These are phyloP conservation scores for Russula dissimulans DNA, from an alignment of 768 basidiomycete genomes.

Conservation along the genomic window DNA sequence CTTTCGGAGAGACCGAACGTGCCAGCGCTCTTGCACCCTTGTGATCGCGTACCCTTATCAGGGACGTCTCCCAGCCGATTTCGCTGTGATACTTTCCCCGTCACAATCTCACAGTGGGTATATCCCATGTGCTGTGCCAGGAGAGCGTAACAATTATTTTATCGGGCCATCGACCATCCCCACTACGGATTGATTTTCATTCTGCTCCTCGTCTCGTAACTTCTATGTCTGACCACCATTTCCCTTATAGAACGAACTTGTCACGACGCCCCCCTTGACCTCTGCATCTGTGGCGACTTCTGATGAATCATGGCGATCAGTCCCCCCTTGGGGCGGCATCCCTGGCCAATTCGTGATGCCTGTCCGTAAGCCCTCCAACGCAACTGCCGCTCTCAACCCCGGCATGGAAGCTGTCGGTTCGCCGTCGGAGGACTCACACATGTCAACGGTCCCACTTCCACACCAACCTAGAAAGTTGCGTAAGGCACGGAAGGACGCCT, in stretches of 20 bases:
- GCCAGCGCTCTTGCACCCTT: background rate
- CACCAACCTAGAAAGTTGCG: constrained; percentile 23
- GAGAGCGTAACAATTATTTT: no score
- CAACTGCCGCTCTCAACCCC: background rate
- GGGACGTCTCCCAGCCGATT: no score
- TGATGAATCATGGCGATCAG: constrained; percentile 33
- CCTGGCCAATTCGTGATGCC: constrained; percentile 4
- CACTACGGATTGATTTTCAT: no score
- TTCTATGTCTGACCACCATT: background rate
- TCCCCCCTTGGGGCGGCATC: constrained; percentile 10
- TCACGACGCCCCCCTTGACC: constrained; percentile 30
- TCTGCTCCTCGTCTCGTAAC: no score
- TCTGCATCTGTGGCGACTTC: constrained; percentile 35
- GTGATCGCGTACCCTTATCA: background rate
- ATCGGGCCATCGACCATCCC: background rate
- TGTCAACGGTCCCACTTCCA: background rate
- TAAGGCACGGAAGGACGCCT: constrained; percentile 21
- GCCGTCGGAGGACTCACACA: constrained; percentile 1
- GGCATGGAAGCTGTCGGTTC: background rate
- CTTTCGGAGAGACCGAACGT: no score
- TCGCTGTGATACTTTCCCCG: no score
- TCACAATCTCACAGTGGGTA: background rate
- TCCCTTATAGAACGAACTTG: constrained; percentile 12
- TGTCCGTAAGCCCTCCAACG: background rate
- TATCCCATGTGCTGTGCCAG: no score